A percentile compares a stretch with the other conserved stretches of the same genome.
Conservation (phyloP, 257 asterid species). For the Galeopsis tetrahit region DNA sequence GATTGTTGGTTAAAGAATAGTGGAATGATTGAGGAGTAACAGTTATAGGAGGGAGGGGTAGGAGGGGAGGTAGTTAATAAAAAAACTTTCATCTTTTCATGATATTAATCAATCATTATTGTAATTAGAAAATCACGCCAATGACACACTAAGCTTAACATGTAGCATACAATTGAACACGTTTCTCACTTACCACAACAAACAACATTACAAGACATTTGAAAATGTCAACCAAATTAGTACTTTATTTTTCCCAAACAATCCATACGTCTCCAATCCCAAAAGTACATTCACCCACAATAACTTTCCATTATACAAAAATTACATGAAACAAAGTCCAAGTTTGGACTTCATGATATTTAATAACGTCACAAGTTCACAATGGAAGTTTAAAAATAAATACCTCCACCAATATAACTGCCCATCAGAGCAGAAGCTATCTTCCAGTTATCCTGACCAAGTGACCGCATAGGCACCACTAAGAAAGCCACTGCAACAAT, state of each 20-base stretch:
- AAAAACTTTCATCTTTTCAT: background rate
- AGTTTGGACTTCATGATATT: background rate
- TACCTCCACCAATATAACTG: slow-evolving; percentile 91
- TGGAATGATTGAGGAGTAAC: too few species aligned
- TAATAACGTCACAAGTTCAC: slow-evolving; percentile 17
- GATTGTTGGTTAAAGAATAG: too few species aligned
- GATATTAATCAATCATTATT: background rate
- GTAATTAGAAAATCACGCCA: background rate
- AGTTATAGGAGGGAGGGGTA: too few species aligned
- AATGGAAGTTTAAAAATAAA: slow-evolving; percentile 29
- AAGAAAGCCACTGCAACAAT: slow-evolving; percentile 63
- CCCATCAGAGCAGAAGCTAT: slow-evolving; percentile 92
- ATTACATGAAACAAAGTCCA: background rate
- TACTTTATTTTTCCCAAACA: background rate
- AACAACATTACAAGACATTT: slow-evolving; percentile 9
- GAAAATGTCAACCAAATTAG: background rate
- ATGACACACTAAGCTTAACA: background rate
- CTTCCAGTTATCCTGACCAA: slow-evolving; percentile 86
- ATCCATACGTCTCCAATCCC: background rate
- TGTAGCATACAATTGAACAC: background rate
- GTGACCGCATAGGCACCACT: slow-evolving; percentile 81
- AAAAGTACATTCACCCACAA: slow-evolving; percentile 6
- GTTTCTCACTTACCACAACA: background rate
- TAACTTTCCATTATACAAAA: background rate
- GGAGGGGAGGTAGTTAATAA: too few species aligned